These are phyloP conservation scores for Gentiana macrophylla DNA, from an alignment of 257 asterid species.

Conservation along the genomic window DNA sequence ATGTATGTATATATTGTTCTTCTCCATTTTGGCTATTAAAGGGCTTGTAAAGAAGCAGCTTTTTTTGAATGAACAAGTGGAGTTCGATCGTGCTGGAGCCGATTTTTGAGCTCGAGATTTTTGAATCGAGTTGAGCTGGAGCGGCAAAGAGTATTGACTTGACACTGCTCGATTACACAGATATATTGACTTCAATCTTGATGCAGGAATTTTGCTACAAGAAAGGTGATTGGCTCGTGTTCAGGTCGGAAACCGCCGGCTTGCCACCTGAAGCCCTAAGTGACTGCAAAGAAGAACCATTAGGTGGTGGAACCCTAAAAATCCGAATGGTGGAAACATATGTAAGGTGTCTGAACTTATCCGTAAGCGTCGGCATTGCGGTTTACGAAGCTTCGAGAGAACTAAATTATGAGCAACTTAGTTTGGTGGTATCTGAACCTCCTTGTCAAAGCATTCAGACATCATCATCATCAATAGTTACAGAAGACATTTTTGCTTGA, in stretches of 20 bases:
- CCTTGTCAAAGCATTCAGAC: slow-evolving; percentile 22
- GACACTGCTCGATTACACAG: no score
- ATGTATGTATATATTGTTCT: no score
- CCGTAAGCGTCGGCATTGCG: slow-evolving; percentile 90
- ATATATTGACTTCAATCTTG: no score
- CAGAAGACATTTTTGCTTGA: slow-evolving; percentile 73
- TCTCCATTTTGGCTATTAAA: no score
- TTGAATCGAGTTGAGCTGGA: no score
- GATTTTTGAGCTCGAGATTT: no score
- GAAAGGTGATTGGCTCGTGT: slow-evolving; percentile 94
- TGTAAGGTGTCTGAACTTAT: slow-evolving; percentile 87
- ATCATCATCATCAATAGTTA: slow-evolving; percentile 8
- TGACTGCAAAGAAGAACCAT: slow-evolving; percentile 48
- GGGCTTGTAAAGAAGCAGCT: no score
- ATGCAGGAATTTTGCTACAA: slow-evolving; percentile 76
- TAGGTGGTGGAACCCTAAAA: slow-evolving; percentile 70
- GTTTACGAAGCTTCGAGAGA: slow-evolving; percentile 89
- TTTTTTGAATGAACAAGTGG: no score
- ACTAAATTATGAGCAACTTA: slow-evolving; percentile 73
- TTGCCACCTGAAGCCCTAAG: slow-evolving; percentile 71
- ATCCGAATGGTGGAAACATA: slow-evolving; percentile 94
- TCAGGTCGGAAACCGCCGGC: slow-evolving; percentile 86
- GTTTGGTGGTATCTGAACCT: slow-evolving; percentile 28
- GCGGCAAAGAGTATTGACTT: no score
- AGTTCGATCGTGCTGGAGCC: no score